A percentile compares a stretch with the other conserved stretches of the same genome.
Conservation (phyloP, 441 rosid genomes). For the Adansonia rubrostipa region DNA sequence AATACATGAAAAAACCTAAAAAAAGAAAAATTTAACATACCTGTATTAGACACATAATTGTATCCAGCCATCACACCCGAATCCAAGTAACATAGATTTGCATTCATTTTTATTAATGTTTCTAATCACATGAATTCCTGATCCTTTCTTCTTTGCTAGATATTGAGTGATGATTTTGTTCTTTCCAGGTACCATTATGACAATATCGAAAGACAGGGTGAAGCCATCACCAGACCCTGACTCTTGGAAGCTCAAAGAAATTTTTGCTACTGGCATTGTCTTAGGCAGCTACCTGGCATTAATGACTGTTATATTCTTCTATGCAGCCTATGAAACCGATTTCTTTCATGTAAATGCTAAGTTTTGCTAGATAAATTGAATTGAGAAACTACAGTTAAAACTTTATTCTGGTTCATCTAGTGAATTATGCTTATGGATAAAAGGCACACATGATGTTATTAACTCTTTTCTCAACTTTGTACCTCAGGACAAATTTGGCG, state of each 20-base stretch:
- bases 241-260: constrained; percentile 63
- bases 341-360: constrained; percentile 45
- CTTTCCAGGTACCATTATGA: constrained; percentile 62
- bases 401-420: neutral
- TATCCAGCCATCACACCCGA: too few species aligned
- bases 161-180: neutral
- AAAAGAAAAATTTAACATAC: too few species aligned
- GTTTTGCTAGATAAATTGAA: too few species aligned
- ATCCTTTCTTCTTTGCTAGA: neutral
- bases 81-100: too few species aligned
- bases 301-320: constrained; percentile 57
- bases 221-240: constrained; percentile 65
- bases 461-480: constrained; percentile 5
- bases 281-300: constrained; percentile 53
- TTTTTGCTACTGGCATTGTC: constrained; percentile 53
- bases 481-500: constrained; percentile 58
- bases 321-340: constrained; percentile 43
- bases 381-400: neutral
- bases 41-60: too few species aligned
- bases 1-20: too few species aligned
- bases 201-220: constrained; percentile 66
- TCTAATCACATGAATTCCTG: neutral
- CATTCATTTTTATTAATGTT: neutral
- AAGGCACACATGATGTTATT: neutral
- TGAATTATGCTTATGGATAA: neutral